Conservation (phyloP, 169 alveolate species). For the Plasmodium yoelii region DNA sequence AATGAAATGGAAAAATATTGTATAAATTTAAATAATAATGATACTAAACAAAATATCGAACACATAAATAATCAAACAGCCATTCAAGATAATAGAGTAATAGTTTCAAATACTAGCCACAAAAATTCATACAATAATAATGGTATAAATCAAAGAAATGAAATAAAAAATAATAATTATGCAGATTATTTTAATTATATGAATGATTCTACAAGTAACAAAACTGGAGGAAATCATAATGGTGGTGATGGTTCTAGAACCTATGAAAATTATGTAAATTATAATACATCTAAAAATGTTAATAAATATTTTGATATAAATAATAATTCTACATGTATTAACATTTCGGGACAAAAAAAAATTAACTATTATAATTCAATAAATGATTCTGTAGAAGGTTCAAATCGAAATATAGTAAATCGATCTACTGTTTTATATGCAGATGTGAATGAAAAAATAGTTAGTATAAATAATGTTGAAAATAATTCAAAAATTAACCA, state of each 20-base stretch:
- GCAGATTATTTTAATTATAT: slow-evolving; percentile 17
- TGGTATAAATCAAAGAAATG: slow-evolving; percentile 10
- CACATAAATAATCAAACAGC: not conserved
- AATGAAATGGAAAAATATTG: too few relatives aligned
- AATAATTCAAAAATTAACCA: too few relatives aligned
- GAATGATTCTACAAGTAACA: slow-evolving; percentile 10
- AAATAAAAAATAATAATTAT: slow-evolving; percentile 4
- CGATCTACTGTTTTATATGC: not conserved
- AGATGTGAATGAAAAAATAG: not conserved
- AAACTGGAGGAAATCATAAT: not conserved
- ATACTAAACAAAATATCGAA: not conserved
- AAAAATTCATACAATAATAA: not conserved
- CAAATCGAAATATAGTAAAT: not conserved
- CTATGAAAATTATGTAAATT: slow-evolving; percentile 6
- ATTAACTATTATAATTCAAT: slow-evolving; percentile 1
- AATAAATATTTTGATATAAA: not conserved
- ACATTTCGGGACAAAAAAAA: slow-evolving; percentile 14
- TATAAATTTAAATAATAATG: not conserved
- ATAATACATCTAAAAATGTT: not conserved
- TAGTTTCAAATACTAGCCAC: not conserved
- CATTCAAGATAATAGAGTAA: not conserved
- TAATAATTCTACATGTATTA: not conserved
- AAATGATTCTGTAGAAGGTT: not conserved
- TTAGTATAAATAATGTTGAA: too few relatives aligned
- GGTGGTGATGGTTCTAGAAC: slow-evolving; percentile 1